Evolutionary conservation across 306 rosid species (phyloP).

Genomic region (Heteromeles arbutifolia): DNA sequence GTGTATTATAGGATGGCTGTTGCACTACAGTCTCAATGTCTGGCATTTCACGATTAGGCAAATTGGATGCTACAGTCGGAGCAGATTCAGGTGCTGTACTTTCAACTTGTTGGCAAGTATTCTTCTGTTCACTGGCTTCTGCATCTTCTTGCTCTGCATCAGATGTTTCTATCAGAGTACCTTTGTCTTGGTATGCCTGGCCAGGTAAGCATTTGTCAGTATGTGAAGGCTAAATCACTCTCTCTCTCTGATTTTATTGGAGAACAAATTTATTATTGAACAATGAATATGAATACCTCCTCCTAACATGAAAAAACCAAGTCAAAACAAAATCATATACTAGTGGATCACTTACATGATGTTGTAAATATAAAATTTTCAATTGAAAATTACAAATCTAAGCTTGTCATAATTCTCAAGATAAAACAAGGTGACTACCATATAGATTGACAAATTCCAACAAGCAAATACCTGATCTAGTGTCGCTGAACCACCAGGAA

Average conservation of each 20-base stretch:
- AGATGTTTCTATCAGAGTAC: conserved; percentile 6
- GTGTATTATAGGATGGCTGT: conserved; percentile 27
- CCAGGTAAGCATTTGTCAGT: neutral
- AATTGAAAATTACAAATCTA: neutral
- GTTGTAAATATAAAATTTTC: neutral
- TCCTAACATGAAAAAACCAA: neutral
- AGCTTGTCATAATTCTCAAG: neutral
- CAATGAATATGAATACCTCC: neutral
- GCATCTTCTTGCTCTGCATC: conserved; percentile 11
- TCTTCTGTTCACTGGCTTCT: conserved; percentile 18
- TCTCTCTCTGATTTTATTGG: neutral
- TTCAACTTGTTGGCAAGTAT: conserved; percentile 11
- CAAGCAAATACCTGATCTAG: conserved; percentile 26
- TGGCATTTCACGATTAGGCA: conserved; percentile 15
- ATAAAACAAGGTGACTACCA: neutral
- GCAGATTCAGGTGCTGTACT: conserved; percentile 13
- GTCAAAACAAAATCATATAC: neutral
- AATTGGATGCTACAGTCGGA: conserved; percentile 4
- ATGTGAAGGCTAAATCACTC: neutral
- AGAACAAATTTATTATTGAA: neutral
- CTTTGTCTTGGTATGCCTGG: conserved; percentile 26
- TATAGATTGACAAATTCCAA: neutral
- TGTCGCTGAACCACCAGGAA: conserved; percentile 9
- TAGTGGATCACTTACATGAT: neutral
- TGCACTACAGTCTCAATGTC: conserved; percentile 26